phyloP scores from a whole-genome alignment of 2,329 filamentous ascomycete genomes.

The Tolypocladium sp. region DNA sequence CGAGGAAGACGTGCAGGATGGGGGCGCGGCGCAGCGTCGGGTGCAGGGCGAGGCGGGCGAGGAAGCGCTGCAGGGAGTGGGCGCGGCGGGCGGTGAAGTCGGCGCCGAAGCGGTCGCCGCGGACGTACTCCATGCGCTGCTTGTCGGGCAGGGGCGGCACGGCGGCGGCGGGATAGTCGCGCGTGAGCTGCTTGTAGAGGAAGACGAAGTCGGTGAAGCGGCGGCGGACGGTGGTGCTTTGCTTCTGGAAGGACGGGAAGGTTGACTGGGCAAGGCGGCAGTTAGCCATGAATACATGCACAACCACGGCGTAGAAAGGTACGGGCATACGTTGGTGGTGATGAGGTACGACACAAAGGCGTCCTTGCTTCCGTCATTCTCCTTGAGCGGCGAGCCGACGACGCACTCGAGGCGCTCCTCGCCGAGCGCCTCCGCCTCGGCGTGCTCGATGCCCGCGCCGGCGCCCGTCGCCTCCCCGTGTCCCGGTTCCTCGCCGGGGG shows the following conservation, averaged over 20 bases:
- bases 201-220: conserved; percentile 98
- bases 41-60: conserved; percentile 77
- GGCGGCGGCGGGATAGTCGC: conserved; percentile 84
- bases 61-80: conserved; percentile 84
- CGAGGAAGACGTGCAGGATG: conserved; percentile 82
- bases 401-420: conserved; percentile 73
- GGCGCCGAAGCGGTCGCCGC: conserved; percentile 85
- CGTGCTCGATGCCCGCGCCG: conserved; percentile 38
- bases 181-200: conserved; percentile 80
- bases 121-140: conserved; percentile 98
- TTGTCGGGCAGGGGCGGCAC: conserved; percentile 95
- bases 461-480: conserved; percentile 33
- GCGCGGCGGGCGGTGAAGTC: conserved; percentile 88
- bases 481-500: conserved; percentile 15
- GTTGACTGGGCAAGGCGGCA: conserved; percentile 61
- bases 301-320: too few relatives aligned
- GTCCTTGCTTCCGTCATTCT: conserved; percentile 94
- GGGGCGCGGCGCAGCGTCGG: conserved; percentile 77
- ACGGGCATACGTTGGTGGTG: conserved; percentile 63
- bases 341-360: conserved; percentile 94
- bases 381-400: conserved; percentile 79
- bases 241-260: conserved; percentile 84
- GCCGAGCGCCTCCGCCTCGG: conserved; percentile 55
- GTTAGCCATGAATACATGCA: too few relatives aligned
- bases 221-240: conserved; percentile 70